A percentile compares a stretch with the other conserved stretches of the same genome.
These are phyloP conservation scores for Eucalyptus urophylla DNA, from an alignment of 345 rosid species.

Conservation along the genomic window DNA sequence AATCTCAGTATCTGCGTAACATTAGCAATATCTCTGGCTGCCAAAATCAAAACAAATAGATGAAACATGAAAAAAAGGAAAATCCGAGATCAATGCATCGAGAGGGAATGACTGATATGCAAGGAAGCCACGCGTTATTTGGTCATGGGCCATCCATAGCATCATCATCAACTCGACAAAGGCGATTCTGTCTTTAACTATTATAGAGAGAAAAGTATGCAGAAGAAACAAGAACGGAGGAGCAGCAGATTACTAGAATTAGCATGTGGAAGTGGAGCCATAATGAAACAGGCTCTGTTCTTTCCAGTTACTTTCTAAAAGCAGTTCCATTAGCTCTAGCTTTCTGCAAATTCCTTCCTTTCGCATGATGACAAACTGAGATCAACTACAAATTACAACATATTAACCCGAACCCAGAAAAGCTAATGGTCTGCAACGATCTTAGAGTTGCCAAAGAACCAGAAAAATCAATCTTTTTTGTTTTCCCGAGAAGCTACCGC, in stretches of 20 bases:
- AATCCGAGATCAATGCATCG: neutral
- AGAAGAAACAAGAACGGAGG: neutral
- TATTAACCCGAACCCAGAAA: neutral
- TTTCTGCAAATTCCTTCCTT: neutral
- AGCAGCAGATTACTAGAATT: neutral
- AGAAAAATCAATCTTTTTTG: neutral
- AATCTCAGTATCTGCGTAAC: neutral
- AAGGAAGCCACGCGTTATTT: neutral
- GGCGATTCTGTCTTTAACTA: neutral
- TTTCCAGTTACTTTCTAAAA: neutral
- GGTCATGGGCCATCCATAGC: neutral
- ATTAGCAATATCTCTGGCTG: neutral
- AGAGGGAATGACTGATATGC: neutral
- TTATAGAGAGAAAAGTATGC: neutral
- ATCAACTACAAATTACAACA: neutral
- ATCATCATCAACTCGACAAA: neutral
- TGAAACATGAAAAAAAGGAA: neutral
- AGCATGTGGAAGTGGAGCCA: neutral
- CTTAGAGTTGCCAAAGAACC: neutral
- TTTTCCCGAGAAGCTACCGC: neutral
- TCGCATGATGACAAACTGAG: neutral
- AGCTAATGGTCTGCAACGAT: neutral
- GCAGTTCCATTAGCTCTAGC: neutral
- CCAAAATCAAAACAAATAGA: neutral
- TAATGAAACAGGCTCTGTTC: neutral